phyloP scores from a whole-genome alignment of 805 yeast species.

The Ogataea ganodermae region DNA sequence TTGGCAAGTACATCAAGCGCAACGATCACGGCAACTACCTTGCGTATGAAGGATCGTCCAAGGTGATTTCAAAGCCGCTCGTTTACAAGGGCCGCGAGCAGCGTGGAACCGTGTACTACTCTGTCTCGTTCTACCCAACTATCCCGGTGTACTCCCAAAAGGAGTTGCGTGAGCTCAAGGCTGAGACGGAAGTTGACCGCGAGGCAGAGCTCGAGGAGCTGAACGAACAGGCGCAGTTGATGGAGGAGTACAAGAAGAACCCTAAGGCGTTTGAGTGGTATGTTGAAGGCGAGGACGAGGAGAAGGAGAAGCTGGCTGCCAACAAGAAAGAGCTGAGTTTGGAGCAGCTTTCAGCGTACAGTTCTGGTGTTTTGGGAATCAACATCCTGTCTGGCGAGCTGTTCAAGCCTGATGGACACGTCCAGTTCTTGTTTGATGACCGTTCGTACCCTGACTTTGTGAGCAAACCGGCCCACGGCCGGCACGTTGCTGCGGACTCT shows the following conservation, averaged over 20 bases:
- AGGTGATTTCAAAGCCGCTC: conserved; percentile 39
- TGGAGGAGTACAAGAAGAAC: conserved; percentile 51
- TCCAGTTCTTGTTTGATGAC: conserved; percentile 70
- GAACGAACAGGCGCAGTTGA: conserved; percentile 49
- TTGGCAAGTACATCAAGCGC: conserved; percentile 50
- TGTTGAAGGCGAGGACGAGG: conserved; percentile 43
- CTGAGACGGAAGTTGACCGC: conserved; percentile 40
- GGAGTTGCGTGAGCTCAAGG: conserved; percentile 51
- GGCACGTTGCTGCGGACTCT: conserved; percentile 44
- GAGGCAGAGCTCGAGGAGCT: conserved; percentile 42
- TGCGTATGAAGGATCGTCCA: conserved; percentile 54
- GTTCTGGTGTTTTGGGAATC: conserved; percentile 64
- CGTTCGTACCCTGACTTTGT: conserved; percentile 57
- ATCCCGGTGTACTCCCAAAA: conserved; percentile 61
- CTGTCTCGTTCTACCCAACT: conserved; percentile 62
- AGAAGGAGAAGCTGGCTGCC: conserved; percentile 35
- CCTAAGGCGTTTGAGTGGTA: conserved; percentile 71
- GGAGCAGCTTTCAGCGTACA: conserved; percentile 52
- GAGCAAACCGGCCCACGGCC: conserved; percentile 50
- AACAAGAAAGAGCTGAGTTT: conserved; percentile 50
- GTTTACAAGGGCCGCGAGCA: conserved; percentile 42
- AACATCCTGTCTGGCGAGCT: conserved; percentile 54
- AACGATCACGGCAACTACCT: conserved; percentile 47
- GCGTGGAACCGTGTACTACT: conserved; percentile 51
- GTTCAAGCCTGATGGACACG: conserved; percentile 47